Evolutionary conservation across 768 basidiomycete genomes (phyloP), one percentile per base, ranked within the genome.

Genomic region (Agrocybe chaxingu): DNA sequence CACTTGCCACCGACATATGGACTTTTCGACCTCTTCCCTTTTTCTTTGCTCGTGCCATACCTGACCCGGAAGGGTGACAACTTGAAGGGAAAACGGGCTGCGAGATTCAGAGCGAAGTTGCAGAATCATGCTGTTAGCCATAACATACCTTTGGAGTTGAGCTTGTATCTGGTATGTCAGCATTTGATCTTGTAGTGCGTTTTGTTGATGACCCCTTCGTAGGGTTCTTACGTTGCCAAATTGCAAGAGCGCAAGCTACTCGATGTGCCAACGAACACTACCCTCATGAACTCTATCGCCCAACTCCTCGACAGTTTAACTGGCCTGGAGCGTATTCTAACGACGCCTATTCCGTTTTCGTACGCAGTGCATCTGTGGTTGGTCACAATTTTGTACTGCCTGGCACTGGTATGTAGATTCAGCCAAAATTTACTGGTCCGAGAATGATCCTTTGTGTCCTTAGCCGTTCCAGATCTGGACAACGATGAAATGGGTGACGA

Each of bases 281-380:
- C 62, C 9, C 68, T 88, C 12, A 47, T 83, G 0, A 61, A 53
- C 2, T 62, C 82, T 3, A 62, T 87, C 7, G 78, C 74, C 56
- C 72, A 75, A 52, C 74, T 87, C 16, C 80, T 83, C 3, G 84
- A 87, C 48, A 76, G 80, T 29, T 67, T 89, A 42, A 87, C 85
- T 8, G 82, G 83, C 3, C 70, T 89, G 1, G 87, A 89, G 58
- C 71, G 87, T 37, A 86, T 88, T 53, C 71, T 89, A 4, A 88
- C 85, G 0, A 86, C 85, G 1, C 86, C 87, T 3, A 86, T 89
- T 40, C 87, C 86, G 8, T 88, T 85, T 67, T 87, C 85, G 78
- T 87, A 56, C 37, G 77, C 66, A 4, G 68, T 83, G 32, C 87
- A 89, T 59, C 67, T 89, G 36, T 88, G 85, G 86, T 62, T 72